Percentiles rank a stretch among this genome's conserved stretches.
phyloP scores from a whole-genome alignment of 805 yeast species.

The Metschnikowia anglica region DNA sequence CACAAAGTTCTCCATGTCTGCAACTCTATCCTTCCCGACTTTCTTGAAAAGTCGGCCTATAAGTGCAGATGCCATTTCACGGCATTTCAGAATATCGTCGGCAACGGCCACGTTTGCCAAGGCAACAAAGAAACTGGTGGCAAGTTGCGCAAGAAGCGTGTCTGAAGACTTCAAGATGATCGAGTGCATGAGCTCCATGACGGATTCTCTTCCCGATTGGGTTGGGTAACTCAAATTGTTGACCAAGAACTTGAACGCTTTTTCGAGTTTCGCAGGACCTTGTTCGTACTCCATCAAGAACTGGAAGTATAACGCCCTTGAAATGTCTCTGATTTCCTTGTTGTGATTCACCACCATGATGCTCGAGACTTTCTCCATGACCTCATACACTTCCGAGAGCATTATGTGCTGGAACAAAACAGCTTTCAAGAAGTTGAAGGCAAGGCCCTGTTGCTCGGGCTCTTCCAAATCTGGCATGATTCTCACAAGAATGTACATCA shows the following conservation, averaged over 20 bases:
- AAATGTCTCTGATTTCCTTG: constrained; percentile 75
- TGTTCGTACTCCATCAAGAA: constrained; percentile 94
- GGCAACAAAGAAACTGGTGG: constrained; percentile 80
- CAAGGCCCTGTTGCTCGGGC: constrained; percentile 83
- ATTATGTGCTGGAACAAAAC: constrained; percentile 69
- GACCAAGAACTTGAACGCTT: constrained; percentile 77
- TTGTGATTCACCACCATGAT: constrained; percentile 90
- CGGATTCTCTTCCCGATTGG: constrained; percentile 83
- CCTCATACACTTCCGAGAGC: constrained; percentile 87
- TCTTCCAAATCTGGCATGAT: constrained; percentile 87
- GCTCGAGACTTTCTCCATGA: constrained; percentile 74
- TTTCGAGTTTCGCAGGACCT: constrained; percentile 79
- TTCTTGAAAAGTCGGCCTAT: constrained; percentile 54
- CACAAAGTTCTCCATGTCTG: constrained; percentile 40
- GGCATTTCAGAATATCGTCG: constrained; percentile 75
- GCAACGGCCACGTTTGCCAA: constrained; percentile 73
- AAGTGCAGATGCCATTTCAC: constrained; percentile 76
- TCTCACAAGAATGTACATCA: constrained; percentile 69
- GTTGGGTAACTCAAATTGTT: constrained; percentile 82
- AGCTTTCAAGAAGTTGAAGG: constrained; percentile 79
- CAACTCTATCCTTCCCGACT: constrained; percentile 35
- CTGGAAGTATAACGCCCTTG: constrained; percentile 78
- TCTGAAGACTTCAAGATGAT: constrained; percentile 64
- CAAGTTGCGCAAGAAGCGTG: constrained; percentile 56
- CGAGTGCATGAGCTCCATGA: constrained; percentile 78